Evolutionary conservation across 768 basidiomycete genomes (phyloP), one percentile per base, ranked within the genome.

Genomic region (Mycena kentingensis): DNA sequence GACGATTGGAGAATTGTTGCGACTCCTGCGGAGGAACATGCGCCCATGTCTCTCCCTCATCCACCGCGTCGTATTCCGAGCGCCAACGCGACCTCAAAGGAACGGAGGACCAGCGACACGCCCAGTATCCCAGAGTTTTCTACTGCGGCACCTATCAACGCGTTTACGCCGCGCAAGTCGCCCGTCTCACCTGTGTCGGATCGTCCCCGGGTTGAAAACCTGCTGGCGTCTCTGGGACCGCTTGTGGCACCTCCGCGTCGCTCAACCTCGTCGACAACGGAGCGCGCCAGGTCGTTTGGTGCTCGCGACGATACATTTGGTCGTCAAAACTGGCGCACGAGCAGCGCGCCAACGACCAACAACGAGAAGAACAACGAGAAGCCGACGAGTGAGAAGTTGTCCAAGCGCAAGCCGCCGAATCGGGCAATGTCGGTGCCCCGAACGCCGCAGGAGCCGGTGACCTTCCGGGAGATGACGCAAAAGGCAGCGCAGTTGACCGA

Each of bases 71-170:
- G 67, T 18, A 53, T 60, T 1, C 58, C 58, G 24, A 21, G 35
- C 24, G 54, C 31, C 39, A 24, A 54, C 24, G 42, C 49, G 25
- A 21, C 37, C 16, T 27, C 47, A 36, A 57, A 49, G 42, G 53
- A 52, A 34, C 24, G 50, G n/a, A 46, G 48, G 31, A 34, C 49
- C 34, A 54, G 49, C 24, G 45, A 53, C 19, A 77, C 79, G 1
- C 80, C 77, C 16, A 71, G 68, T 34, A 79, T 80, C 8, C 81
- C 83, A 5, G 65, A 73, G 16, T 83, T 84, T 52, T 79, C 77
- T 6, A 79, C 75, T 0, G 63, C 66, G 1, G 73, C 70, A 8
- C 66, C 70, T 22, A 76, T 80, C 54, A 82, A 80, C 60, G 63
- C 72, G n/a, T 81, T 81, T 51, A 51, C 63, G 32, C 57, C 63